phyloP scores from a whole-genome alignment of 768 basidiomycete species.

The Lactarius sanguifluus region DNA sequence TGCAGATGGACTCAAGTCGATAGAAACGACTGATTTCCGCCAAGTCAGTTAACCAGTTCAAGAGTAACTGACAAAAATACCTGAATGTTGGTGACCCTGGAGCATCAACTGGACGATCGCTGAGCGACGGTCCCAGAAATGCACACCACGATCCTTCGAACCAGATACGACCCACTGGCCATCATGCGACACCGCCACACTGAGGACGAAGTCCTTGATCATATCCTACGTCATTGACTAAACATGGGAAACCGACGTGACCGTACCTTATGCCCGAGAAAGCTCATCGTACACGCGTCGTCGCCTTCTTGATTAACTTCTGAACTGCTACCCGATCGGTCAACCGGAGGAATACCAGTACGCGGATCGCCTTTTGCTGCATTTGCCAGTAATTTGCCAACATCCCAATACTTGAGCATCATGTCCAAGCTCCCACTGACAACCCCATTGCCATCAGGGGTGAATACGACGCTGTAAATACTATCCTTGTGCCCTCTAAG shows the following conservation, averaged over 20 bases:
- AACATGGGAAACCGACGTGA: neutral
- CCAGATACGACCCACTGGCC: slow-evolving; percentile 95
- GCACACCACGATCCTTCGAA: slow-evolving; percentile 92
- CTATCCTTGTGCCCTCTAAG: slow-evolving; percentile 60
- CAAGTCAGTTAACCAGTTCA: neutral
- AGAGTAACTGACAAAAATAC: slow-evolving; percentile 34
- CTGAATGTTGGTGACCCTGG: slow-evolving; percentile 74
- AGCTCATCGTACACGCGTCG: slow-evolving; percentile 72
- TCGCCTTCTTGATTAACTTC: slow-evolving; percentile 45
- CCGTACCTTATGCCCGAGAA: slow-evolving; percentile 82
- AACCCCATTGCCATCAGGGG: slow-evolving; percentile 82
- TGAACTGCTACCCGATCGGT: slow-evolving; percentile 19
- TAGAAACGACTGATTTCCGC: slow-evolving; percentile 56
- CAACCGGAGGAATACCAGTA: slow-evolving; percentile 23
- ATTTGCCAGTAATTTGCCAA: slow-evolving; percentile 40
- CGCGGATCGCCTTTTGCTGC: slow-evolving; percentile 36
- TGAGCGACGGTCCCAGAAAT: slow-evolving; percentile 84
- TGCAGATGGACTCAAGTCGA: slow-evolving; percentile 62
- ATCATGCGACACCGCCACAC: slow-evolving; percentile 83
- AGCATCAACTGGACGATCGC: slow-evolving; percentile 90
- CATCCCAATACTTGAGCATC: slow-evolving; percentile 63
- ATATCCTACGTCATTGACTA: slow-evolving; percentile 13
- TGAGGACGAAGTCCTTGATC: slow-evolving; percentile 64
- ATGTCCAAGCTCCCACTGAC: slow-evolving; percentile 83
- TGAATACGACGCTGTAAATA: slow-evolving; percentile 78